These are phyloP conservation scores for Argentina anserina DNA, from an alignment of 306 rosid species.

Conservation along the genomic window DNA sequence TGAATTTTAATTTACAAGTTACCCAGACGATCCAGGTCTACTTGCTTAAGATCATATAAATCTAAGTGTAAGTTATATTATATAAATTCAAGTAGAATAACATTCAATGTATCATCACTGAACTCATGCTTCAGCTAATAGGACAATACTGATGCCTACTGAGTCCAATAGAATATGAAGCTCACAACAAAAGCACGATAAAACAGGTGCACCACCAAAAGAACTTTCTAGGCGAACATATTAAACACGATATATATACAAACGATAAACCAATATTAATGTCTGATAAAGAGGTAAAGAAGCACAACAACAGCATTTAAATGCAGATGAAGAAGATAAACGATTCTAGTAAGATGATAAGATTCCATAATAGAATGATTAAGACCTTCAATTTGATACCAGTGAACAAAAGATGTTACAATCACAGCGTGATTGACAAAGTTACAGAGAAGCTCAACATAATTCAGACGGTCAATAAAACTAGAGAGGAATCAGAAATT, in stretches of 20 bases:
- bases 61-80: background rate
- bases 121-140: background rate
- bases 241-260: constrained; percentile 2
- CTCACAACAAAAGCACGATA: constrained; percentile 10
- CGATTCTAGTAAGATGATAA: background rate
- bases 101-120: background rate
- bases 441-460: constrained; percentile 1
- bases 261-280: background rate
- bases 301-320: background rate
- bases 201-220: constrained; percentile 1
- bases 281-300: background rate
- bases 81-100: background rate
- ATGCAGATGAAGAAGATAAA: background rate
- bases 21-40: constrained; percentile 28
- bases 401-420: background rate
- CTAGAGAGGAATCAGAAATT: background rate
- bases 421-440: constrained; percentile 11
- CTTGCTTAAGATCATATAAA: background rate
- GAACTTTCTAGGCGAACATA: background rate
- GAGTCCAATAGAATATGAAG: background rate
- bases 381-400: background rate
- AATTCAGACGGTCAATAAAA: no score
- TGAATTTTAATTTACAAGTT: constrained; percentile 2
- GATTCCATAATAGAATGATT: no score
- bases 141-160: background rate